A percentile compares a stretch with the other conserved stretches of the same genome.
phyloP scores from a whole-genome alignment of 2,329 filamentous ascomycete species.

The Atkinsonella hypoxylon region DNA sequence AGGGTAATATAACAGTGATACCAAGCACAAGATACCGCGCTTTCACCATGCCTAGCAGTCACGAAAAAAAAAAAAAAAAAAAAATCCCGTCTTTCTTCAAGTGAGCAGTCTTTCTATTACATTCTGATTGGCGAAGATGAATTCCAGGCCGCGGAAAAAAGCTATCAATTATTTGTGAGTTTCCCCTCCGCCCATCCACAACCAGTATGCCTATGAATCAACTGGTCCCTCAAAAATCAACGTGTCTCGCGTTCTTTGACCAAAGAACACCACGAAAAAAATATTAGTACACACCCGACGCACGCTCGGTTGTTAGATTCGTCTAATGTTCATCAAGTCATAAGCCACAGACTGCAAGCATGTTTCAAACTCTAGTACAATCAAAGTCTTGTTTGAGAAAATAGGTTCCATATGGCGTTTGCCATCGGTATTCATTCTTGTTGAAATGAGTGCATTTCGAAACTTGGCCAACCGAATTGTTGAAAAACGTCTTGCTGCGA shows the following conservation, averaged over 20 bases:
- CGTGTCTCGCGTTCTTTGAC: not conserved
- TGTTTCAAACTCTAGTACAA: not conserved
- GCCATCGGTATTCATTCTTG: not conserved
- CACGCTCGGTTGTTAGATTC: not conserved
- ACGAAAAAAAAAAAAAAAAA: not conserved
- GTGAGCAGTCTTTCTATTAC: slow-evolving; percentile 1
- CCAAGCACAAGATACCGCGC: not conserved
- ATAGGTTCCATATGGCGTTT: not conserved
- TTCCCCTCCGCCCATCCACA: not conserved
- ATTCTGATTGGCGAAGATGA: not conserved
- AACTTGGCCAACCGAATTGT: slow-evolving; percentile 29
- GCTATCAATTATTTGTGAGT: not conserved
- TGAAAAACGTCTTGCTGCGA: slow-evolving; percentile 39
- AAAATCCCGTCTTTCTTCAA: not conserved
- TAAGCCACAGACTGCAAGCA: not conserved
- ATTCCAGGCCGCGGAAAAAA: not conserved
- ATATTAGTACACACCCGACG: slow-evolving; percentile 1
- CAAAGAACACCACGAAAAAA: not conserved
- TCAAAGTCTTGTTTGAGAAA: not conserved
- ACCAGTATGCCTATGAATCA: not conserved
- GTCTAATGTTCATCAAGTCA: not conserved
- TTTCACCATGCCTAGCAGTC: too few relatives aligned
- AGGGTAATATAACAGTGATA: not conserved
- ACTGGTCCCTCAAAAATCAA: not conserved
- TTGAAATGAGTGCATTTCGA: slow-evolving; percentile 8